A percentile compares a stretch with the other conserved stretches of the same genome.
phyloP scores from a whole-genome alignment of 768 basidiomycete genomes.

The Rhodotorula diobovata region DNA sequence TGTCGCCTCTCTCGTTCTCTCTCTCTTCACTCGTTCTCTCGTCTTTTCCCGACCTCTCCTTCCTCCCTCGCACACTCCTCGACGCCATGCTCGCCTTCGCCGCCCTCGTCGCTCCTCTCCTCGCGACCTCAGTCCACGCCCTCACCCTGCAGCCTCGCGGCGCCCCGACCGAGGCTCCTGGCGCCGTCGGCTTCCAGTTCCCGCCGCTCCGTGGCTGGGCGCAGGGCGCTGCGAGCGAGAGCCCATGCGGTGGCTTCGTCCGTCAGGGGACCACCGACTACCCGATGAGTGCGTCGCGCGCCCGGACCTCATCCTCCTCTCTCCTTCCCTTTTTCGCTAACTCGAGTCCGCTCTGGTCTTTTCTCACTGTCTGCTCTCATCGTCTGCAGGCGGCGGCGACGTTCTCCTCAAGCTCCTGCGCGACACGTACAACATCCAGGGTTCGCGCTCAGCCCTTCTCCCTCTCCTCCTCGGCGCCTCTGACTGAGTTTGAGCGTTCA shows the following conservation, averaged over 20 bases:
- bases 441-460: conserved; percentile 22
- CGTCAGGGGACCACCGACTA: background rate
- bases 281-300: background rate
- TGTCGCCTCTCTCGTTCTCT: too few species aligned
- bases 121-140: background rate
- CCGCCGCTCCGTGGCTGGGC: background rate
- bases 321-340: too few species aligned
- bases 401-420: conserved; percentile 35
- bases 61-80: too few species aligned
- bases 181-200: background rate
- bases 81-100: background rate
- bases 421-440: conserved; percentile 33
- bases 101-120: background rate
- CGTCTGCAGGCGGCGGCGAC: conserved; percentile 30
- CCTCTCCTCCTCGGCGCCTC: conserved; percentile 20
- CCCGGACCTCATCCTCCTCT: too few species aligned
- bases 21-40: background rate
- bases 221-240: background rate
- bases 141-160: conserved; percentile 1
- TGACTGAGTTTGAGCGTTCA: conserved; percentile 1
- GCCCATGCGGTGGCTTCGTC: background rate
- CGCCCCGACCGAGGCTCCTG: background rate
- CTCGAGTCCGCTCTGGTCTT: too few species aligned
- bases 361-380: background rate
- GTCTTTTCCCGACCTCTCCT: background rate